Percentiles rank a stretch among this genome's conserved stretches.
phyloP scores from a whole-genome alignment of 257 asterid species.

The Solanum bukasovii region DNA sequence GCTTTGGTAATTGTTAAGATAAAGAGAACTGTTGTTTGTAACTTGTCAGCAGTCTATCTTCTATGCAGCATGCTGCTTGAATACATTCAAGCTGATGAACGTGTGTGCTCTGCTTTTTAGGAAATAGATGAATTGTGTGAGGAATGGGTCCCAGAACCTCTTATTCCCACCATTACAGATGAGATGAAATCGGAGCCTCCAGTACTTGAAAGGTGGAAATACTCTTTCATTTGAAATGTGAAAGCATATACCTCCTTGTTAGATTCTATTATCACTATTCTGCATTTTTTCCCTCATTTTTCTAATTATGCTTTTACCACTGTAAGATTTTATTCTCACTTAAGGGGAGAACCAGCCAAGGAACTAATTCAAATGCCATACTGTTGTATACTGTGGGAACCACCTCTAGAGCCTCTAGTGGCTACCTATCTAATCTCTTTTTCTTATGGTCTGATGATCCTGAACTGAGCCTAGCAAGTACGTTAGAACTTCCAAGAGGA shows the following conservation, averaged over 20 bases:
- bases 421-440: not conserved
- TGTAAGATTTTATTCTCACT: not conserved
- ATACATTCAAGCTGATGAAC: slow-evolving; percentile 3
- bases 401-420: not conserved
- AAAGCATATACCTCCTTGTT: not conserved
- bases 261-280: not conserved
- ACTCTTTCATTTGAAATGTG: not conserved
- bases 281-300: not conserved
- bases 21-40: not conserved
- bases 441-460: not conserved
- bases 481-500: not conserved
- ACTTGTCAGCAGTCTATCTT: not conserved
- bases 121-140: slow-evolving; percentile 94
- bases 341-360: not conserved
- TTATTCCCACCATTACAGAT: slow-evolving; percentile 58
- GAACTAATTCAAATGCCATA: not conserved
- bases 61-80: not conserved
- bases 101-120: slow-evolving; percentile 34
- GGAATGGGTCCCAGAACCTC: slow-evolving; percentile 92
- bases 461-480: not conserved
- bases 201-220: slow-evolving; percentile 62
- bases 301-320: not conserved
- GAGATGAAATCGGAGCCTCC: slow-evolving; percentile 76
- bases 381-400: not conserved
- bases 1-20: not conserved